Base-by-base conservation (phyloP, 129 eudicot species). In the Kitagawia praeruptora region DNA sequence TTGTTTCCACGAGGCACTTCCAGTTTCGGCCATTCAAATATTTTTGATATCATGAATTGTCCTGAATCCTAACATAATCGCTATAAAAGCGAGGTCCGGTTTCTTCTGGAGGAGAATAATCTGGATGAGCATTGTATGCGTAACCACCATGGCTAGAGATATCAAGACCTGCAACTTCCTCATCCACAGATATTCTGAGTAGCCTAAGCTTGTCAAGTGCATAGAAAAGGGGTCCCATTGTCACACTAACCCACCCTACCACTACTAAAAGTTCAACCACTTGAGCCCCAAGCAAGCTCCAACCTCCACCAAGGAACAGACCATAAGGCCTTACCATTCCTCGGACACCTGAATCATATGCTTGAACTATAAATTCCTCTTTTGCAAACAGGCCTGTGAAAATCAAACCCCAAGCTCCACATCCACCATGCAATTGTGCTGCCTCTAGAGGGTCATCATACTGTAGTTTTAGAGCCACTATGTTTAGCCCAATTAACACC, bases 91-190 rank as follows among this genome's bases (percentile, higher is more conserved):
- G 88, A 31, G 87, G 92, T 19, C 89, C 89, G 11, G 58, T 77
- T 6, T 89, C 92, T 80, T 89, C 92, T 2, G 78, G 64, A 34
- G 81, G 81, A 11, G 82, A 87, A 77, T 74, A 73, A 1, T 73
- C 92, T 16, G 82, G 76, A 47, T 83, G 85, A 12, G 83, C 86
- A 79, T 75, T 81, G 74, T 89, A 89, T 39, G 93, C 93, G n/a
- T 85, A 87, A 16, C 93, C 93, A 34, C 93, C 93, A 80, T 89
- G 93, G 78, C 91, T 89, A 45, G 91, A 89, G 58, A 89, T 89
- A 75, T 89, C 93, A 12, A 89, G 91, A 47, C 93, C 93, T 14
- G 89, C 89, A 41, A 89, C 56, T 74, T 89, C 93, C 28, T 87
- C 93, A 31, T 87, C 89, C 18, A 53, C 75, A 0, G 91, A 81